These are phyloP conservation scores for Salix udensis DNA, from an alignment of 345 rosid species.

Conservation along the genomic window DNA sequence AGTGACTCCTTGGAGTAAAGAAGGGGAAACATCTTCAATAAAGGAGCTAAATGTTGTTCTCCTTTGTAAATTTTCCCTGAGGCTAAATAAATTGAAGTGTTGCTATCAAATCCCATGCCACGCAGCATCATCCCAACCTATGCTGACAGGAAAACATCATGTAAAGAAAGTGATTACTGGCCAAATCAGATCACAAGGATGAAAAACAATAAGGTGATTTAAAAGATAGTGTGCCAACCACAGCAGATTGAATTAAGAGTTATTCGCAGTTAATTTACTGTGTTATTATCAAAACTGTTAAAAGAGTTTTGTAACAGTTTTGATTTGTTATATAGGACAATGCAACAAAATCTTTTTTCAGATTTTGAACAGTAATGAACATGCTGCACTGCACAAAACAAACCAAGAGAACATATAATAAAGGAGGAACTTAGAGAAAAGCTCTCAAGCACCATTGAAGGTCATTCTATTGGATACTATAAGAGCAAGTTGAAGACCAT, in stretches of 20 bases:
- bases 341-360: background rate
- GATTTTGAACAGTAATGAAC: background rate
- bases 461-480: background rate
- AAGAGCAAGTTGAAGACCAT: background rate
- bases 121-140: constrained; percentile 96
- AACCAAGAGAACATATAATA: background rate
- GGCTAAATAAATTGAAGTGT: constrained; percentile 77
- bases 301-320: background rate
- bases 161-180: constrained; percentile 15
- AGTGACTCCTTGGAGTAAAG: constrained; percentile 83
- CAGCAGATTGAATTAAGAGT: background rate
- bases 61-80: constrained; percentile 73
- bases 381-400: background rate
- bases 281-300: background rate
- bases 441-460: background rate
- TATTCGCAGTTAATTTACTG: background rate
- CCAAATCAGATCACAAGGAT: constrained; percentile 5
- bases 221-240: background rate
- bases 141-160: constrained; percentile 44
- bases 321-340: background rate
- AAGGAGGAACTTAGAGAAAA: background rate
- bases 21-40: constrained; percentile 78
- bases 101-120: constrained; percentile 94
- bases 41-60: constrained; percentile 63
- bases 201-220: background rate